Evolutionary conservation across 2,329 filamentous ascomycete species (phyloP).

Genomic region (Ceratocystis smalleyi): DNA sequence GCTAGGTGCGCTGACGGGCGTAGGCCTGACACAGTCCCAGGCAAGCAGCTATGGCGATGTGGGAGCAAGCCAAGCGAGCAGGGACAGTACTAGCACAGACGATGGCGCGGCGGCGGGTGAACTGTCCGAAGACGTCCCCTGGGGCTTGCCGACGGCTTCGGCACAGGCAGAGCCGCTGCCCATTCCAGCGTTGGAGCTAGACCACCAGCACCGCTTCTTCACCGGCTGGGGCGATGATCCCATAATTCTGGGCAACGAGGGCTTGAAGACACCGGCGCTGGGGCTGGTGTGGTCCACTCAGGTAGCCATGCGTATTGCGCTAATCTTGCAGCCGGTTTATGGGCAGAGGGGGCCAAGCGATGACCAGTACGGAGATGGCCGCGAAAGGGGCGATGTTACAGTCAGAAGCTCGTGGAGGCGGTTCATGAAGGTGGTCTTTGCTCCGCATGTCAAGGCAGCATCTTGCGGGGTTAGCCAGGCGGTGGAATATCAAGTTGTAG

Average conservation of each 20-base stretch:
- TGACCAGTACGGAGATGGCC: conserved; percentile 29
- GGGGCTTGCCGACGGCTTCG: conserved; percentile 19
- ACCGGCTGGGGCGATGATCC: conserved; percentile 79
- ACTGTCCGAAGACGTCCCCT: conserved; percentile 22
- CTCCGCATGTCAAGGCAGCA: conserved; percentile 50
- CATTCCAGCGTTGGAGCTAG: conserved; percentile 49
- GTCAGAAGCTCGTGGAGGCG: conserved; percentile 49
- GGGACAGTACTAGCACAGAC: conserved; percentile 1
- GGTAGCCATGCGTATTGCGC: conserved; percentile 63
- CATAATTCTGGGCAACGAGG: conserved; percentile 22
- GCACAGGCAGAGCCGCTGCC: conserved; percentile 25
- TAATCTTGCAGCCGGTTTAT: conserved; percentile 55
- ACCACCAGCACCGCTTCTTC: conserved; percentile 89
- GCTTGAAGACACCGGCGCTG: conserved; percentile 67
- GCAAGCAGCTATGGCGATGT: neutral
- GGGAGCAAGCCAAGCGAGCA: conserved; percentile 19
- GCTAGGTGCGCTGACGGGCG: conserved; percentile 33
- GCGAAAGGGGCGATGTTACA: conserved; percentile 21
- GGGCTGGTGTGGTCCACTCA: conserved; percentile 87
- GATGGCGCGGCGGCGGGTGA: conserved; percentile 20
- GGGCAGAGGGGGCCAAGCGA: conserved; percentile 26
- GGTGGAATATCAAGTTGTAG: conserved; percentile 60
- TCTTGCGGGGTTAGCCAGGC: conserved; percentile 35
- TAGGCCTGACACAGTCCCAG: conserved; percentile 12
- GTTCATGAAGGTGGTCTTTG: conserved; percentile 81